phyloP scores from a whole-genome alignment of 306 rosid genomes.

The Ammopiptanthus mongolicus region DNA sequence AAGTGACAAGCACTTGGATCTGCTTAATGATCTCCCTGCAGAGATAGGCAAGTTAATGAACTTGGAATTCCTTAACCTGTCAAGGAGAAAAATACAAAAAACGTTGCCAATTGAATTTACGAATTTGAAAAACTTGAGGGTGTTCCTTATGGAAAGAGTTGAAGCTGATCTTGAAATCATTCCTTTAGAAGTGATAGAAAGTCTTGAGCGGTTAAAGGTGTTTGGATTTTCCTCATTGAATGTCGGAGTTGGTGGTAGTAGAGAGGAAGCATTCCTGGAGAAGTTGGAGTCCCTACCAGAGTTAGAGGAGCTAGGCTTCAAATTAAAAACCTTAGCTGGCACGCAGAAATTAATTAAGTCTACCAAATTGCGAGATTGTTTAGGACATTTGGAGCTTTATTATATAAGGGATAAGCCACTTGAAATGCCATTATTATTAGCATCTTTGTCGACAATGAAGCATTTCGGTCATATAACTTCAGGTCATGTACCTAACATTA shows the following conservation, averaged over 20 bases:
- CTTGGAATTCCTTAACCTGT: background rate
- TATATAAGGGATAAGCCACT: background rate
- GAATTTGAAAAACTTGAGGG: background rate
- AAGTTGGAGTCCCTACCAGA: background rate
- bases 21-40: background rate
- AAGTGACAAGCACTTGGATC: rapidly evolving
- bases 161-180: background rate
- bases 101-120: background rate
- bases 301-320: background rate
- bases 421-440: background rate
- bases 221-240: background rate
- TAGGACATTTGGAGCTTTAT: background rate
- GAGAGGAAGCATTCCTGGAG: background rate
- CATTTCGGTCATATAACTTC: background rate
- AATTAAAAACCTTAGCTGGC: background rate
- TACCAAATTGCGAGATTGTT: background rate
- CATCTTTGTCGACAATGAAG: background rate
- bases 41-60: background rate
- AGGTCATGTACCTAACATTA: background rate
- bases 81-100: background rate
- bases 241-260: too few relatives aligned
- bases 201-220: background rate
- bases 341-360: background rate
- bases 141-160: background rate
- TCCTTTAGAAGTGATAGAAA: background rate